Percentiles rank a stretch among this genome's conserved stretches.
Evolutionary conservation across 148 eudicot genomes (phyloP).

Genomic region (Heliosperma pusillum): DNA sequence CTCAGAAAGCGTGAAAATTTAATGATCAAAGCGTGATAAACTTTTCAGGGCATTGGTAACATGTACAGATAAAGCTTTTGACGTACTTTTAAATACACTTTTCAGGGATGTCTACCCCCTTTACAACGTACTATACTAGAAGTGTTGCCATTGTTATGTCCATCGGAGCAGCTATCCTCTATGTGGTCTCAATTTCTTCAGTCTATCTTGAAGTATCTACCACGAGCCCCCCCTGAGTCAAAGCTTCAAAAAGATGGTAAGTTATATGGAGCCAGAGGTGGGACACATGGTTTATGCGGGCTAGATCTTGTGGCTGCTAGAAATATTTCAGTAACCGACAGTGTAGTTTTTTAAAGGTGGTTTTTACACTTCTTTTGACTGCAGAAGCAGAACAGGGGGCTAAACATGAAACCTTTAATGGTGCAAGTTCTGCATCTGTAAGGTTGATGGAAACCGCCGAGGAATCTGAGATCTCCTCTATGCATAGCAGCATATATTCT

Average conservation of each 20-base stretch:
- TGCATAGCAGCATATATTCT: slow-evolving; percentile 54
- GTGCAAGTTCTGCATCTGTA: slow-evolving; percentile 32
- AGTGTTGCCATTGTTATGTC: slow-evolving; percentile 69
- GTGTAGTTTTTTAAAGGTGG: not conserved
- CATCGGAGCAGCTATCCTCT: slow-evolving; percentile 67
- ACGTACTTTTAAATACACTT: slow-evolving; percentile 8
- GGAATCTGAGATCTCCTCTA: slow-evolving; percentile 29
- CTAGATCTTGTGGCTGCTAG: slow-evolving; percentile 17
- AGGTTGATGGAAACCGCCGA: slow-evolving; percentile 27
- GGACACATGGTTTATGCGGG: slow-evolving; percentile 35
- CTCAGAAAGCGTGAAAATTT: not conserved
- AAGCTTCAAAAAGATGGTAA: slow-evolving; percentile 43
- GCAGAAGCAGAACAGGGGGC: slow-evolving; percentile 35
- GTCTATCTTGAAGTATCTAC: slow-evolving; percentile 63
- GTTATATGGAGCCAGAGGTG: slow-evolving; percentile 24
- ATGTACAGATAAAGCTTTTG: slow-evolving; percentile 5
- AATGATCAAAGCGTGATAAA: not conserved
- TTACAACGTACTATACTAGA: slow-evolving; percentile 79
- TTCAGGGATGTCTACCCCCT: slow-evolving; percentile 87
- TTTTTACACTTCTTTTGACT: not conserved
- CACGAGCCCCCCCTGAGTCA: slow-evolving; percentile 44
- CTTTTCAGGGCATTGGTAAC: not conserved
- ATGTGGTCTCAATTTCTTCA: slow-evolving; percentile 77
- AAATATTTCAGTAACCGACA: not conserved
- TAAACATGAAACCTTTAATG: slow-evolving; percentile 38